These are phyloP conservation scores for Mycena floridula DNA, from an alignment of 768 basidiomycete genomes.

Conservation along the genomic window DNA sequence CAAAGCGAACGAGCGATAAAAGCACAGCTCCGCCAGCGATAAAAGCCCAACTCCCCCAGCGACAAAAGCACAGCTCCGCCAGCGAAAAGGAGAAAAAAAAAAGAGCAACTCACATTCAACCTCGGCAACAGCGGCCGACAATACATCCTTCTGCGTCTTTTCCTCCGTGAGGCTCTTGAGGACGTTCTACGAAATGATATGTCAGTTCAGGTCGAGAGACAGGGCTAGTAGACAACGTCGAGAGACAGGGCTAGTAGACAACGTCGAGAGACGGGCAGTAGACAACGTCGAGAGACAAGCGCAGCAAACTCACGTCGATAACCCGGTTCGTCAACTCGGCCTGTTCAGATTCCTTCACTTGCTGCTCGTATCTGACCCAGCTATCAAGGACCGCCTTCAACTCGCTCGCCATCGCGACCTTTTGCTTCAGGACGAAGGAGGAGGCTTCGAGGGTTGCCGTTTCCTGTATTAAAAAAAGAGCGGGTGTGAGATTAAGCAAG, in stretches of 20 bases:
- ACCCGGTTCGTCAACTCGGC: constrained; percentile 82
- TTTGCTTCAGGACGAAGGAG: constrained; percentile 87
- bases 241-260: no score
- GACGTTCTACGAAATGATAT: no score
- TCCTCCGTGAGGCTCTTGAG: constrained; percentile 78
- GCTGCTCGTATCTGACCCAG: constrained; percentile 98
- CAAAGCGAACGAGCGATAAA: background rate
- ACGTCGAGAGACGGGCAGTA: no score
- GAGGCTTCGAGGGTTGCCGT: constrained; percentile 87
- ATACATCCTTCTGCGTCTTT: constrained; percentile 83
- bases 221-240: no score
- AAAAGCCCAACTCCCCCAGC: no score
- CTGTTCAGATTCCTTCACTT: constrained; percentile 95
- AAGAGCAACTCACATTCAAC: constrained; percentile 78
- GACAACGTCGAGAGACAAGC: no score
- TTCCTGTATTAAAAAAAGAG: constrained; percentile 53
- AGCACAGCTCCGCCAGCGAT: no score
- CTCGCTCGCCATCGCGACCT: constrained; percentile 79
- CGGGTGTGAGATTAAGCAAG: no score
- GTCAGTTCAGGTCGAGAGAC: no score
- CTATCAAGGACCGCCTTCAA: constrained; percentile 93
- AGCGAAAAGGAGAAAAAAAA: background rate
- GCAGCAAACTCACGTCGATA: no score
- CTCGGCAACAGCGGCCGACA: constrained; percentile 74
- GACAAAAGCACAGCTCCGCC: no score